Evolutionary conservation across 2,329 filamentous ascomycete genomes (phyloP).

Genomic region (Aspergillus sp.): DNA sequence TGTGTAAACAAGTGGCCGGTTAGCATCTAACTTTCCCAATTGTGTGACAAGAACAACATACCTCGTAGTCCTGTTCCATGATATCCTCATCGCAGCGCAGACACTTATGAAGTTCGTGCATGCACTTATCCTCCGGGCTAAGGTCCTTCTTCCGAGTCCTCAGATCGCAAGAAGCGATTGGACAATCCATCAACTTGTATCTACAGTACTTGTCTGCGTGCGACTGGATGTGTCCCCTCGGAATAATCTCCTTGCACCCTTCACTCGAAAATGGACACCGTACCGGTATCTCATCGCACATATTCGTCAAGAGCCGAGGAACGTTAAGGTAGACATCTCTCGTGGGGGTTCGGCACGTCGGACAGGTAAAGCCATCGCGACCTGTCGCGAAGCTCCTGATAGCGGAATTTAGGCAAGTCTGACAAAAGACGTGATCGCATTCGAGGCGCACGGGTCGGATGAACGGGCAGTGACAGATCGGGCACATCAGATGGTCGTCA

Average conservation of each 20-base stretch:
- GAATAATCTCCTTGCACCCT: slow-evolving; percentile 59
- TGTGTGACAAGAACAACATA: slow-evolving; percentile 21
- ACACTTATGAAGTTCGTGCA: slow-evolving; percentile 59
- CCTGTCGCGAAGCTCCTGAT: slow-evolving; percentile 43
- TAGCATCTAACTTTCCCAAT: not conserved
- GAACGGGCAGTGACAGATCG: slow-evolving; percentile 68
- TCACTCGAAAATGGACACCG: slow-evolving; percentile 60
- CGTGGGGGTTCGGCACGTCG: slow-evolving; percentile 59
- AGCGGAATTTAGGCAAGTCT: slow-evolving; percentile 58
- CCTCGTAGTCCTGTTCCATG: slow-evolving; percentile 60
- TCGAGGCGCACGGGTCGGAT: slow-evolving; percentile 61
- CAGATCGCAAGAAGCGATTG: slow-evolving; percentile 54
- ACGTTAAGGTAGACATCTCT: slow-evolving; percentile 47
- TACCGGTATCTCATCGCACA: slow-evolving; percentile 65
- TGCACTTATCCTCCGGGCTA: slow-evolving; percentile 53
- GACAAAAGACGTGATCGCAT: slow-evolving; percentile 69
- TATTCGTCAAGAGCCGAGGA: slow-evolving; percentile 62
- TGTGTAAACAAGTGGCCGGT: slow-evolving; percentile 16
- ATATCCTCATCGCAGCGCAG: slow-evolving; percentile 57
- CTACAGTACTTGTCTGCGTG: slow-evolving; percentile 66
- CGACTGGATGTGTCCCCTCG: slow-evolving; percentile 61
- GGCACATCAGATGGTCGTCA: slow-evolving; percentile 66
- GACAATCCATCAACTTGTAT: slow-evolving; percentile 59
- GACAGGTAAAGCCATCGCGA: slow-evolving; percentile 54
- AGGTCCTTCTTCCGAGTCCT: slow-evolving; percentile 60